These are phyloP conservation scores for Boletus vinaceobasis DNA, from an alignment of 768 basidiomycete species.

Conservation along the genomic window DNA sequence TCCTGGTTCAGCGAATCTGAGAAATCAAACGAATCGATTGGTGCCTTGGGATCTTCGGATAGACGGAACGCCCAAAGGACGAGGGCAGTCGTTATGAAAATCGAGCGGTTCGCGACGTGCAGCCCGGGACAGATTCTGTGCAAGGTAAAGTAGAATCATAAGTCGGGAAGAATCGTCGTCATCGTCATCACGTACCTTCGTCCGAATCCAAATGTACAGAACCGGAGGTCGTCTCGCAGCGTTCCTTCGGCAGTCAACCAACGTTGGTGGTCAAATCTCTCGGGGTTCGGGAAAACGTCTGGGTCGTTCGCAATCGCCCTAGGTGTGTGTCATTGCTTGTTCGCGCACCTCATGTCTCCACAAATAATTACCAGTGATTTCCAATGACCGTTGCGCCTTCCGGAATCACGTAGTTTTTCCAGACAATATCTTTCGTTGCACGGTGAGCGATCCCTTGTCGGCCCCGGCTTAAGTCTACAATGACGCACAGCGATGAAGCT, in stretches of 20 bases:
- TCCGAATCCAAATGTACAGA: constrained; percentile 6
- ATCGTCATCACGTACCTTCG: background rate
- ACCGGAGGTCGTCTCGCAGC: constrained; percentile 2
- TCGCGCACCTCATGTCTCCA: too few relatives aligned
- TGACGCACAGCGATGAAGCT: too few relatives aligned
- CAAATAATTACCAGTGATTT: background rate
- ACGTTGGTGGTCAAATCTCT: constrained; percentile 1
- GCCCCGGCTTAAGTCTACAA: too few relatives aligned
- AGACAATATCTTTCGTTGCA: too few relatives aligned
- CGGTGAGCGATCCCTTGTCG: too few relatives aligned
- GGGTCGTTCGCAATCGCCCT: constrained; percentile 9
- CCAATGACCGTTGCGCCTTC: constrained; percentile 1
- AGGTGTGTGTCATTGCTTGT: background rate
- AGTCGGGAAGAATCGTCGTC: too few relatives aligned
- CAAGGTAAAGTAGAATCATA: background rate
- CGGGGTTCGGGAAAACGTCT: constrained; percentile 4
- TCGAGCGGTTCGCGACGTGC: constrained; percentile 5
- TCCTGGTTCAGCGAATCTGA: background rate
- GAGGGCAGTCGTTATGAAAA: background rate
- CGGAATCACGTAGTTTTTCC: too few relatives aligned
- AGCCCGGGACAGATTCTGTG: constrained; percentile 3
- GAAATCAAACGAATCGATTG: background rate
- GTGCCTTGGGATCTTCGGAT: background rate
- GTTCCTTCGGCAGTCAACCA: constrained; percentile 1
- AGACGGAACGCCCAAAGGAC: constrained; percentile 5